Conservation (phyloP, 169 alveolate genomes). For the Eimeria maxima region DNA sequence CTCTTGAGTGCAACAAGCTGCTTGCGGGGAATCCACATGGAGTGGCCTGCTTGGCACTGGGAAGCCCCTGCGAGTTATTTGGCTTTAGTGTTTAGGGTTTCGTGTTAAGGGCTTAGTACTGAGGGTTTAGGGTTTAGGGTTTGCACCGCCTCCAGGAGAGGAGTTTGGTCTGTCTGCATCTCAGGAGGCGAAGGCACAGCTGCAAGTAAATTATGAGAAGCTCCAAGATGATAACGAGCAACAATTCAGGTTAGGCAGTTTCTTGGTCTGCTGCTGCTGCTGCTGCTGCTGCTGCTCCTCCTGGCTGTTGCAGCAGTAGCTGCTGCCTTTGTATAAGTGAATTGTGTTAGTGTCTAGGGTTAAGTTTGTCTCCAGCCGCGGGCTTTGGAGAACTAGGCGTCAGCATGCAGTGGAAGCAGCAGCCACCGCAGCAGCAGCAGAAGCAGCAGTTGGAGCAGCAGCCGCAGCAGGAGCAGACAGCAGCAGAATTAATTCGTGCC, state of each 20-base stretch:
- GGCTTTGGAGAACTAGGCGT: background rate
- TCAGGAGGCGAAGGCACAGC: conserved; percentile 24
- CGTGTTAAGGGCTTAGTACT: background rate
- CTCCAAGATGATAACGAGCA: conserved; percentile 41
- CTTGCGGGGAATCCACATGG: background rate
- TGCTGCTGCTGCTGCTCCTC: conserved; percentile 16
- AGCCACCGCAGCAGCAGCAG: background rate
- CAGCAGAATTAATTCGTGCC: no score
- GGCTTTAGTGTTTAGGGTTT: background rate
- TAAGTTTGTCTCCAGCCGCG: background rate
- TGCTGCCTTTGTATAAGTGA: no score
- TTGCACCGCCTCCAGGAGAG: background rate
- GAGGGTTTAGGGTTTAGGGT: conserved; percentile 12
- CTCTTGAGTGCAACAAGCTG: background rate
- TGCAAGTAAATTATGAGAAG: conserved; percentile 16
- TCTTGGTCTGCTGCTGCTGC: background rate
- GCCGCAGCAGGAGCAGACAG: background rate
- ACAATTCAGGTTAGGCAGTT: background rate
- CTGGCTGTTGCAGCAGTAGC: background rate
- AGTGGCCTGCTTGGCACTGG: no score
- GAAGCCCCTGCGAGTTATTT: no score
- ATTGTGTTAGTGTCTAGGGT: background rate
- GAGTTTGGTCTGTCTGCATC: background rate
- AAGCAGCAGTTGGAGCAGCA: background rate
- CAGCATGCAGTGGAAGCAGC: background rate